phyloP scores from a whole-genome alignment of 2,329 filamentous ascomycete species.

The Macrophomina tecta region DNA sequence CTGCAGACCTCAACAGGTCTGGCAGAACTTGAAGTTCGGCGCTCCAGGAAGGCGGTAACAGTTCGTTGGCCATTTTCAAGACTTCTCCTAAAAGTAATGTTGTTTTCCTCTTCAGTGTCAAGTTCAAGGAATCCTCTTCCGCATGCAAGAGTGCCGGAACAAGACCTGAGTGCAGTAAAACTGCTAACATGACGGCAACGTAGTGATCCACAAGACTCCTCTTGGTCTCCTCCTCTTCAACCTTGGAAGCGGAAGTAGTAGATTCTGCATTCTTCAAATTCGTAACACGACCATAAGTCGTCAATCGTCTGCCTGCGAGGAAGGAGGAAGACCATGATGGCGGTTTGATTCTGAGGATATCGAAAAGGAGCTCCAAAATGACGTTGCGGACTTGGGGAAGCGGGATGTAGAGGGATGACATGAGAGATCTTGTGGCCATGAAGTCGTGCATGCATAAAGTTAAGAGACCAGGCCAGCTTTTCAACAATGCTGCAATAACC shows the following conservation, averaged over 20 bases:
- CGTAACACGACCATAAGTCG: constrained; percentile 93
- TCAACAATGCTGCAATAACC: constrained; percentile 88
- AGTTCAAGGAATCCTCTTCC: constrained; percentile 71
- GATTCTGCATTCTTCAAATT: constrained; percentile 72
- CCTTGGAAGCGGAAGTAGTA: constrained; percentile 61
- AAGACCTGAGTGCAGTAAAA: constrained; percentile 82
- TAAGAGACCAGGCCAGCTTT: constrained; percentile 92
- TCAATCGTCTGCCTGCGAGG: constrained; percentile 86
- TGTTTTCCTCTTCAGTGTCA: constrained; percentile 81
- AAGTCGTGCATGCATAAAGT: constrained; percentile 88
- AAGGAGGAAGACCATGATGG: constrained; percentile 96
- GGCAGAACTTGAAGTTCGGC: constrained; percentile 86
- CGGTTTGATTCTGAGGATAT: constrained; percentile 85
- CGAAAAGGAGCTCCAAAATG: constrained; percentile 86
- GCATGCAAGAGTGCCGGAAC: constrained; percentile 61
- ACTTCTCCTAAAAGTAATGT: constrained; percentile 91
- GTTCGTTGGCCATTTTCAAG: constrained; percentile 83
- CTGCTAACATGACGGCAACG: constrained; percentile 82
- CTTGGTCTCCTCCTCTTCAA: constrained; percentile 68
- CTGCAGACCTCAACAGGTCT: constrained; percentile 78
- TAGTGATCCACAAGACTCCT: constrained; percentile 90
- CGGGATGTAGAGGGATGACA: constrained; percentile 68
- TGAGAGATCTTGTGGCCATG: constrained; percentile 79
- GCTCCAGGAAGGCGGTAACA: constrained; percentile 83
- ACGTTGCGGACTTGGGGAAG: constrained; percentile 69